Evolutionary conservation across 2,329 filamentous ascomycete genomes (phyloP).

Genomic region (Ceratocystis ficicola): DNA sequence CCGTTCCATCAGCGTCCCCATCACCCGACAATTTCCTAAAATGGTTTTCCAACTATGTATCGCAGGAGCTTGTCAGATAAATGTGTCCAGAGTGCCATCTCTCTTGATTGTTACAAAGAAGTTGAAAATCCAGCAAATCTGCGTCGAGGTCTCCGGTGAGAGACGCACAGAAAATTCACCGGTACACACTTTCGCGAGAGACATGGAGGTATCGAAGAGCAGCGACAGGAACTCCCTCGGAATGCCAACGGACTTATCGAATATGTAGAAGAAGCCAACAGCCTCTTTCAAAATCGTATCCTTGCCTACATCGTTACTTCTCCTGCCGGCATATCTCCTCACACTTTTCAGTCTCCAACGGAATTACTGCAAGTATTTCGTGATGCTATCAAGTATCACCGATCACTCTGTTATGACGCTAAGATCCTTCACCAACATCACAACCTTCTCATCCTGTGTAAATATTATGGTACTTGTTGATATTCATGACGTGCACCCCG

Average conservation of each 20-base stretch:
- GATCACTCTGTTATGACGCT: not conserved
- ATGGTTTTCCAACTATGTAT: too few species aligned
- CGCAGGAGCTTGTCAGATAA: too few species aligned
- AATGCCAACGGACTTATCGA: not conserved
- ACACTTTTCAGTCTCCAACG: not conserved
- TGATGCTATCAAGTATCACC: not conserved
- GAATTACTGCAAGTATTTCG: not conserved
- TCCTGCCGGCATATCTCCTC: not conserved
- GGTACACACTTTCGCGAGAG: not conserved
- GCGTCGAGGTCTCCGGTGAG: not conserved
- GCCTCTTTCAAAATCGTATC: not conserved
- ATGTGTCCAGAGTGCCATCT: not conserved
- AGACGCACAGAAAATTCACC: not conserved
- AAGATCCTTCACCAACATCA: not conserved
- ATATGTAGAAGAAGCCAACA: not conserved
- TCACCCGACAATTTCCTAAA: too few species aligned
- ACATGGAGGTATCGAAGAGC: not conserved
- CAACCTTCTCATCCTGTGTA: too few species aligned
- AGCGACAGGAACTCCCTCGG: not conserved
- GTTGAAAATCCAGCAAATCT: not conserved
- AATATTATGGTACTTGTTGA: too few species aligned
- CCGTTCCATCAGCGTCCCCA: too few species aligned
- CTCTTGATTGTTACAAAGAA: not conserved
- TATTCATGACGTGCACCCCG: too few species aligned
- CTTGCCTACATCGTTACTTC: not conserved